Evolutionary conservation across 1,284 basidiomycete species (phyloP).

Genomic region (Ceraceosorus guamensis): DNA sequence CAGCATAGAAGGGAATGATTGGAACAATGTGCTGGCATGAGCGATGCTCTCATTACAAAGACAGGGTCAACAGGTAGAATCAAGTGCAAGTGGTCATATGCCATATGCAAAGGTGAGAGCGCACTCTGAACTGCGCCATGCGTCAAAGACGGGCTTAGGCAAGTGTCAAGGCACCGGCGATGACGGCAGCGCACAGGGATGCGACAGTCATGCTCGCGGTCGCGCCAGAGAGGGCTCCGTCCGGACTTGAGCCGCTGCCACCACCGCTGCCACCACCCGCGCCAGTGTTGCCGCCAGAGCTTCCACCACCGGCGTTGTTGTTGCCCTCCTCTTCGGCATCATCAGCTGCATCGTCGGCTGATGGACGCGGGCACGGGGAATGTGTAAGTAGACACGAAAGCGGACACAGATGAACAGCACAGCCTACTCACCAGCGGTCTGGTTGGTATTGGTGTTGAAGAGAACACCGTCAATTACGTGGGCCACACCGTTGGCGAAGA

Average conservation of each 20-base stretch:
- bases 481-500: slow-evolving; percentile 65
- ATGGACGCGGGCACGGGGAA: no score
- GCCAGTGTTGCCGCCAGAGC: neutral
- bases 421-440: slow-evolving; percentile 57
- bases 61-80: no score
- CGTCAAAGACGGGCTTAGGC: neutral
- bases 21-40: no score
- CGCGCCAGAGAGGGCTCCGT: neutral
- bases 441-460: slow-evolving; percentile 55
- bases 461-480: slow-evolving; percentile 63
- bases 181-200: neutral
- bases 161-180: neutral
- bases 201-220: neutral
- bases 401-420: neutral
- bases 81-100: no score
- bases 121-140: no score
- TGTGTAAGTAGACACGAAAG: neutral
- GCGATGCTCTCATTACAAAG: no score
- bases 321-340: neutral
- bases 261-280: neutral
- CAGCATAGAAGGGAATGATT: no score
- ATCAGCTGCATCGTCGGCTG: neutral
- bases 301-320: neutral
- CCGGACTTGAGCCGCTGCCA: neutral
- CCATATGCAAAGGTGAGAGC: no score